Evolutionary conservation across 2,329 filamentous ascomycete species (phyloP).

Genomic region (Eutypa lata): DNA sequence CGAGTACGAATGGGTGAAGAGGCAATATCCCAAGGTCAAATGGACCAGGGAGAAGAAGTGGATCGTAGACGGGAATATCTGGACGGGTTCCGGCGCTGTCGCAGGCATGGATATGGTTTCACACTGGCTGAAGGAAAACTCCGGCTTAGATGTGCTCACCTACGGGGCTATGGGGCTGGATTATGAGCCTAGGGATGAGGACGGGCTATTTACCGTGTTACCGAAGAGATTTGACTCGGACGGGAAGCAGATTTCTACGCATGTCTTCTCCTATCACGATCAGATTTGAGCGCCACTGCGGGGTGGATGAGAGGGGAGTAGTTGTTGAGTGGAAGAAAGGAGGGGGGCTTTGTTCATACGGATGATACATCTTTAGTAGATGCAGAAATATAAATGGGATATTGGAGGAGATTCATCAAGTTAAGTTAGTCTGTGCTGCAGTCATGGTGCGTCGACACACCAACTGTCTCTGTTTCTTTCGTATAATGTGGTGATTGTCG

Average conservation of each 20-base stretch:
- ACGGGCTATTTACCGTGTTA: slow-evolving; percentile 27
- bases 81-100: slow-evolving; percentile 42
- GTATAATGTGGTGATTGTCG: no score
- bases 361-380: no score
- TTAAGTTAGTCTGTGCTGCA: no score
- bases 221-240: slow-evolving; percentile 23
- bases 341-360: no score
- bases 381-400: no score
- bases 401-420: no score
- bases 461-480: no score
- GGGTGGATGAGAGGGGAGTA: no score
- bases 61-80: slow-evolving; percentile 42
- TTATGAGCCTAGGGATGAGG: slow-evolving; percentile 32
- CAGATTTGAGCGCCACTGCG: background rate
- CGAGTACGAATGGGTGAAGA: slow-evolving; percentile 24
- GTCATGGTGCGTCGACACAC: no score
- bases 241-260: slow-evolving; percentile 28
- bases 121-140: slow-evolving; percentile 36
- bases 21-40: slow-evolving; percentile 36
- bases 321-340: no score
- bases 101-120: slow-evolving; percentile 44
- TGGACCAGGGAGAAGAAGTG: slow-evolving; percentile 43
- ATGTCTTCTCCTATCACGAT: slow-evolving; percentile 6
- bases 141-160: slow-evolving; percentile 26
- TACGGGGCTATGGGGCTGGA: slow-evolving; percentile 24